Conservation (phyloP, 164 flowering plant species). For the Annona squamosa region DNA sequence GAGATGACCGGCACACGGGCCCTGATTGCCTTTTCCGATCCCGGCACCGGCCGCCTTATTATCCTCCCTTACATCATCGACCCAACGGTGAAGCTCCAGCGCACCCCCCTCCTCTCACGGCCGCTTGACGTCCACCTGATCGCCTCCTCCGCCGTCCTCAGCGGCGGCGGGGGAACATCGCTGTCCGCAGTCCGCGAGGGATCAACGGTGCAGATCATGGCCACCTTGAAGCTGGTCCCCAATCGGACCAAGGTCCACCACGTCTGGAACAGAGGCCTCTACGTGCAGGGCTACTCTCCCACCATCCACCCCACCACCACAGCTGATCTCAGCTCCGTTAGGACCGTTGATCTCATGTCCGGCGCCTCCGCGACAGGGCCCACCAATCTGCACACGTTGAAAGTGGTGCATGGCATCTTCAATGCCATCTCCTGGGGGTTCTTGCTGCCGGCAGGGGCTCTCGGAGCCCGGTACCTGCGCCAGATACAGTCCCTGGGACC, state of each 20-base stretch:
- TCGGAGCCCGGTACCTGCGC: slow-evolving; percentile 71
- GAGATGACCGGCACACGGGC: slow-evolving; percentile 82
- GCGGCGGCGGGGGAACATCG: slow-evolving; percentile 51
- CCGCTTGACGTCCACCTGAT: slow-evolving; percentile 66
- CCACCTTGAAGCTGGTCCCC: slow-evolving; percentile 47
- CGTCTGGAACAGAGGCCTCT: slow-evolving; percentile 87
- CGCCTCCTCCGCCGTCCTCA: slow-evolving; percentile 61
- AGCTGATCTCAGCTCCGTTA: slow-evolving; percentile 59
- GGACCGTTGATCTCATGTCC: slow-evolving; percentile 60
- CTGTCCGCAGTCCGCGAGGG: slow-evolving; percentile 47
- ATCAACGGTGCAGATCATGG: slow-evolving; percentile 56
- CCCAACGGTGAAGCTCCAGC: slow-evolving; percentile 77
- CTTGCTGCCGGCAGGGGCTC: slow-evolving; percentile 60
- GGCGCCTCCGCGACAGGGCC: slow-evolving; percentile 26
- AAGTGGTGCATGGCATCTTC: slow-evolving; percentile 44
- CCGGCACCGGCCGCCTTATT: slow-evolving; percentile 63
- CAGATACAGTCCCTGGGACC: slow-evolving; percentile 60
- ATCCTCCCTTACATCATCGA: slow-evolving; percentile 66
- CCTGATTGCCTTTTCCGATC: slow-evolving; percentile 78
- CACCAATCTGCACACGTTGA: slow-evolving; percentile 28
- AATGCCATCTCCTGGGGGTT: slow-evolving; percentile 87
- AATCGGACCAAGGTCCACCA: slow-evolving; percentile 50
- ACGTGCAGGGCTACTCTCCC: slow-evolving; percentile 97
- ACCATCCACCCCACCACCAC: slow-evolving; percentile 76
- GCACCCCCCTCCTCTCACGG: slow-evolving; percentile 55